These are phyloP conservation scores for Nakazawaea sp. DNA, from an alignment of 805 yeast genomes.

Conservation along the genomic window DNA sequence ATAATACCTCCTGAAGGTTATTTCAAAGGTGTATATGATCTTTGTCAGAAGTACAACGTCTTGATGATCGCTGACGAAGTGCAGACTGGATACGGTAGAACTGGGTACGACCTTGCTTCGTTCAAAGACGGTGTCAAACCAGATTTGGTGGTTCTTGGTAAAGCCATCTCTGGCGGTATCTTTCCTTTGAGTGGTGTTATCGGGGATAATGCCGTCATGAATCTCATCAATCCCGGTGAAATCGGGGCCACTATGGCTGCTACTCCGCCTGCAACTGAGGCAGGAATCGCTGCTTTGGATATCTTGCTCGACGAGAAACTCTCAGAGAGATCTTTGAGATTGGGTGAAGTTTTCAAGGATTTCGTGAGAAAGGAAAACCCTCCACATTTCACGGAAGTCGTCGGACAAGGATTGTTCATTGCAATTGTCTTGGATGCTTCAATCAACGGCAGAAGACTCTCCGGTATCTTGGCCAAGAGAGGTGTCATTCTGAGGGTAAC, in stretches of 20 bases:
- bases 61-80: slow-evolving; percentile 23
- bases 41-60: slow-evolving; percentile 20
- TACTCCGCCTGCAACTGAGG: slow-evolving; percentile 22
- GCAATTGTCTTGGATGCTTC: slow-evolving; percentile 17
- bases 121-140: slow-evolving; percentile 18
- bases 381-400: slow-evolving; percentile 13
- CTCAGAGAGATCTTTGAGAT: slow-evolving; percentile 13
- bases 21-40: slow-evolving; percentile 13
- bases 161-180: slow-evolving; percentile 21
- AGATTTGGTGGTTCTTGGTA: slow-evolving; percentile 22
- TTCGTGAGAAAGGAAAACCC: slow-evolving; percentile 13
- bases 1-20: slow-evolving; percentile 20
- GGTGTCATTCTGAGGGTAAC: slow-evolving; percentile 18
- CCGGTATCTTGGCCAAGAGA: slow-evolving; percentile 17
- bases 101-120: slow-evolving; percentile 16
- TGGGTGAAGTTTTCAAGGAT: slow-evolving; percentile 15
- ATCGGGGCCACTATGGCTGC: slow-evolving; percentile 24
- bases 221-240: slow-evolving; percentile 16
- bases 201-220: slow-evolving; percentile 18
- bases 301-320: slow-evolving; percentile 21
- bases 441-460: slow-evolving; percentile 16
- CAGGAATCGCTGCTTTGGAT: slow-evolving; percentile 21
- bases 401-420: slow-evolving; percentile 19
- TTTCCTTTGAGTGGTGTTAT: slow-evolving; percentile 20
- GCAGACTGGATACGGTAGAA: slow-evolving; percentile 23